Evolutionary conservation across 2,329 filamentous ascomycete species (phyloP).

Genomic region (Fusarium newnesense): DNA sequence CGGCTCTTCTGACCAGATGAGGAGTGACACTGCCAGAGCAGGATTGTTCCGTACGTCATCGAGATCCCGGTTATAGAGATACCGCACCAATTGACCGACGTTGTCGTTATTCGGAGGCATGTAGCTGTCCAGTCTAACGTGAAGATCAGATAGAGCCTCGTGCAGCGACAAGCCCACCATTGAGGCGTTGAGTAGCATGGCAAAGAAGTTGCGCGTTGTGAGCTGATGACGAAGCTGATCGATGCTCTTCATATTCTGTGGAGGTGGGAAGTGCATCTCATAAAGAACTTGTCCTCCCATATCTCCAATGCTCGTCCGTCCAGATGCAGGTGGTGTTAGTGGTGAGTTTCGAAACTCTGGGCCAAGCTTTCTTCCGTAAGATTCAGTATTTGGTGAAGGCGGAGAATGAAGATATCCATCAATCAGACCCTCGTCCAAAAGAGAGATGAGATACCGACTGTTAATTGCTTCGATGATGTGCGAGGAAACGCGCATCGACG

Average conservation of each 20-base stretch:
- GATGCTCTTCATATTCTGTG: slow-evolving; percentile 57
- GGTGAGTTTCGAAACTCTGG: slow-evolving; percentile 20
- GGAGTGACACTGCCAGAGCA: slow-evolving; percentile 67
- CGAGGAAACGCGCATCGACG: slow-evolving; percentile 67
- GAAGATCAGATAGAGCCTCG: slow-evolving; percentile 71
- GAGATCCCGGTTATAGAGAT: slow-evolving; percentile 67
- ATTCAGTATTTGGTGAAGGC: slow-evolving; percentile 54
- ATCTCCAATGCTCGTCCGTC: slow-evolving; percentile 49
- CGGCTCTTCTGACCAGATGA: slow-evolving; percentile 73
- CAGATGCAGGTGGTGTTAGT: slow-evolving; percentile 53
- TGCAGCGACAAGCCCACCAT: slow-evolving; percentile 72
- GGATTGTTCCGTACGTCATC: slow-evolving; percentile 72
- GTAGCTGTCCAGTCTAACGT: slow-evolving; percentile 67
- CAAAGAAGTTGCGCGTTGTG: slow-evolving; percentile 76
- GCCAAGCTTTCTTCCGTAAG: slow-evolving; percentile 50
- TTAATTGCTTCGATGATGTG: slow-evolving; percentile 68
- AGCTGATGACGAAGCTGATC: slow-evolving; percentile 68
- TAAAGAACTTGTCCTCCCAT: slow-evolving; percentile 67
- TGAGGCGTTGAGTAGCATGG: slow-evolving; percentile 70
- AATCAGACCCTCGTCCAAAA: slow-evolving; percentile 63
- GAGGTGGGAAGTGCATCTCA: slow-evolving; percentile 72
- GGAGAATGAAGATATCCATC: slow-evolving; percentile 54
- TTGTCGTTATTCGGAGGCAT: slow-evolving; percentile 67
- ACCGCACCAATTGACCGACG: slow-evolving; percentile 69
- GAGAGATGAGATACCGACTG: slow-evolving; percentile 62